Evolutionary conservation across 2,329 filamentous ascomycete species (phyloP).

Genomic region (Monosporascus sp.): DNA sequence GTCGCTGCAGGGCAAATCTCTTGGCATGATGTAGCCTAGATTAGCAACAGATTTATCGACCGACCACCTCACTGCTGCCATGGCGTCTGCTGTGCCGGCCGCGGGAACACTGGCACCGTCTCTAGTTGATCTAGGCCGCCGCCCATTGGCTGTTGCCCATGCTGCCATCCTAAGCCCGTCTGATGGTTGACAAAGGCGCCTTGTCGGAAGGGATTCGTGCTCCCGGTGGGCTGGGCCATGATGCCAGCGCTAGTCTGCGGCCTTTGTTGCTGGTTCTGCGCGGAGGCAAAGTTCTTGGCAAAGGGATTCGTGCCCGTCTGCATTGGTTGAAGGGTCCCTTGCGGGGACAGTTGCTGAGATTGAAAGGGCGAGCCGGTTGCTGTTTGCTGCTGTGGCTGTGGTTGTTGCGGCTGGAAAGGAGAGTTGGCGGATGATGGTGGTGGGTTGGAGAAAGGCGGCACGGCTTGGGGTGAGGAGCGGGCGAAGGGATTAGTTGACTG

Average conservation of each 20-base stretch:
- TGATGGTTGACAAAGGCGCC: slow-evolving; percentile 83
- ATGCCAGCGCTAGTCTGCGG: slow-evolving; percentile 45
- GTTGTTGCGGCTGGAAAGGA: slow-evolving; percentile 1
- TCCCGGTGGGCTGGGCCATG: slow-evolving; percentile 73
- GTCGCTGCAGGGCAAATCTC: too few species aligned
- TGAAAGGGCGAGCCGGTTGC: slow-evolving; percentile 38
- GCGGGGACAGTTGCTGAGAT: slow-evolving; percentile 30
- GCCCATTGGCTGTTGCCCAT: slow-evolving; percentile 70
- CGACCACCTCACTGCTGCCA: slow-evolving; percentile 45
- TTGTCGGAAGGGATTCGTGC: slow-evolving; percentile 92
- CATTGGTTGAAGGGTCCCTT: slow-evolving; percentile 39
- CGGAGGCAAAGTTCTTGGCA: slow-evolving; percentile 39
- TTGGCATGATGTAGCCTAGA: too few species aligned
- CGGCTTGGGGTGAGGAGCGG: slow-evolving; percentile 48
- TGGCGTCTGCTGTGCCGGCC: slow-evolving; percentile 60
- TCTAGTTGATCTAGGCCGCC: slow-evolving; percentile 73
- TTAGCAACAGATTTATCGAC: too few species aligned
- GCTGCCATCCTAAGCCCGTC: slow-evolving; percentile 86
- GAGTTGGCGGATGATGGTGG: slow-evolving; percentile 13
- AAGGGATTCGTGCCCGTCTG: slow-evolving; percentile 57
- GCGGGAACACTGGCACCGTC: slow-evolving; percentile 80
- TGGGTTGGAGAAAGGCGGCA: slow-evolving; percentile 30
- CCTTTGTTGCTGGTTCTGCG: slow-evolving; percentile 31
- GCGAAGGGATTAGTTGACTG: slow-evolving; percentile 87
- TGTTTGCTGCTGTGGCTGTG: not conserved